Conservation (phyloP, 768 basidiomycete genomes). For the Collybiopsis luxurians region DNA sequence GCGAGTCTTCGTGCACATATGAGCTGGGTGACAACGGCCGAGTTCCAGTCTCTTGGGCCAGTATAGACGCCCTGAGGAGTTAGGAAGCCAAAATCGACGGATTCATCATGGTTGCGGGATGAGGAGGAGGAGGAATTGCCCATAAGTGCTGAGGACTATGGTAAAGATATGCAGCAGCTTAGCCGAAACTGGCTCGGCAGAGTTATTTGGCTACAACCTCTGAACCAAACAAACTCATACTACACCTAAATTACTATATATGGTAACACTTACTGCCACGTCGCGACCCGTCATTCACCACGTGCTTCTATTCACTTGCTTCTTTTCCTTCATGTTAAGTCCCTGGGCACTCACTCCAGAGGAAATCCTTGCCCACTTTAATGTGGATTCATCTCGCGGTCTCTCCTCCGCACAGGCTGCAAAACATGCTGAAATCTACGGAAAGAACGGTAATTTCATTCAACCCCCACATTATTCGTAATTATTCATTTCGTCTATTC, state of each 20-base stretch:
- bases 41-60: conserved; percentile 85
- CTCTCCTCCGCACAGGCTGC: conserved; percentile 65
- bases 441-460: conserved; percentile 69
- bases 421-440: conserved; percentile 76
- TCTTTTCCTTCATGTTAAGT: conserved; percentile 48
- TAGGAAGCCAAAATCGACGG: conserved; percentile 80
- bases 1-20: conserved; percentile 87
- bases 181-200: neutral
- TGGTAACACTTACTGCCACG: too few relatives aligned
- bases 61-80: conserved; percentile 86
- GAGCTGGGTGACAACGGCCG: conserved; percentile 79
- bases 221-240: too few relatives aligned
- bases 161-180: neutral
- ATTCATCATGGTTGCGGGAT: conserved; percentile 75
- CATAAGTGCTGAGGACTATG: conserved; percentile 39
- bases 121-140: conserved; percentile 84
- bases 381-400: conserved; percentile 60
- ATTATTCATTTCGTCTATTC: conserved; percentile 11
- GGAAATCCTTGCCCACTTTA: conserved; percentile 71
- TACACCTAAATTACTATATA: too few relatives aligned
- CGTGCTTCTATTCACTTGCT: conserved; percentile 15
- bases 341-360: conserved; percentile 78
- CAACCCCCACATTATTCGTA: neutral
- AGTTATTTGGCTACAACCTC: too few relatives aligned
- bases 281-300: neutral